These are phyloP conservation scores for Bonnemaisonia californica DNA, from an alignment of 31 red algal species.

Conservation along the genomic window DNA sequence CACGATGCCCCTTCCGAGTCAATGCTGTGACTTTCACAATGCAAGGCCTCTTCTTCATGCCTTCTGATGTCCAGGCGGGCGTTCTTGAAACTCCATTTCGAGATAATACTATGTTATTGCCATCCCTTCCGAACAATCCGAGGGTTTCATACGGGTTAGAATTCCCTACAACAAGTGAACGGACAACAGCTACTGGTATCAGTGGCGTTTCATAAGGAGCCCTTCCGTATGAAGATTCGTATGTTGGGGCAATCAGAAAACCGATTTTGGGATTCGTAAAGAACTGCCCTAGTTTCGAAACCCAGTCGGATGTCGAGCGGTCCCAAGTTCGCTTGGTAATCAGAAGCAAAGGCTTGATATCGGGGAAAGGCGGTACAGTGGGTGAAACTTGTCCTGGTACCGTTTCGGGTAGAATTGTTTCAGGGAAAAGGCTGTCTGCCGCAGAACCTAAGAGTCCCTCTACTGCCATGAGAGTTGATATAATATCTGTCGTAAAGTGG, in stretches of 20 bases:
- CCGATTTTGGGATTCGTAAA: conserved; percentile 45
- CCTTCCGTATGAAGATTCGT: neutral
- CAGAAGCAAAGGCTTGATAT: conserved; percentile 42
- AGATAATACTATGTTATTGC: conserved; percentile 56
- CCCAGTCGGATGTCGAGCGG: conserved; percentile 47
- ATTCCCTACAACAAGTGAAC: conserved; percentile 58
- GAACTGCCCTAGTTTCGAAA: conserved; percentile 47
- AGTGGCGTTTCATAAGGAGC: neutral
- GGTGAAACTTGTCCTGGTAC: neutral
- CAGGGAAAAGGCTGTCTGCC: conserved; percentile 1
- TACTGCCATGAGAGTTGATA: conserved; percentile 30
- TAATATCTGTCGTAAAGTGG: conserved; percentile 52
- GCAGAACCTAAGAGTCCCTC: conserved; percentile 38
- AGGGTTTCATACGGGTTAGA: conserved; percentile 46
- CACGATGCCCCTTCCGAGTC: conserved; percentile 61
- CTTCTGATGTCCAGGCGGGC: conserved; percentile 26
- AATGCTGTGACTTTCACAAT: conserved; percentile 53
- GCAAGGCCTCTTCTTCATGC: conserved; percentile 28
- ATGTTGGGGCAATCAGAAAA: conserved; percentile 24
- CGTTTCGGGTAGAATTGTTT: neutral
- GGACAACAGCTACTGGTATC: conserved; percentile 16
- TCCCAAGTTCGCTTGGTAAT: conserved; percentile 44
- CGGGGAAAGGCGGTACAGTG: conserved; percentile 8
- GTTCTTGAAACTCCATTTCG: conserved; percentile 50
- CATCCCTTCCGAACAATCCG: conserved; percentile 42